Evolutionary conservation across 805 yeast genomes (phyloP), one percentile per base, ranked within the genome.

Genomic region (Nakazawaea ambrosiae): DNA sequence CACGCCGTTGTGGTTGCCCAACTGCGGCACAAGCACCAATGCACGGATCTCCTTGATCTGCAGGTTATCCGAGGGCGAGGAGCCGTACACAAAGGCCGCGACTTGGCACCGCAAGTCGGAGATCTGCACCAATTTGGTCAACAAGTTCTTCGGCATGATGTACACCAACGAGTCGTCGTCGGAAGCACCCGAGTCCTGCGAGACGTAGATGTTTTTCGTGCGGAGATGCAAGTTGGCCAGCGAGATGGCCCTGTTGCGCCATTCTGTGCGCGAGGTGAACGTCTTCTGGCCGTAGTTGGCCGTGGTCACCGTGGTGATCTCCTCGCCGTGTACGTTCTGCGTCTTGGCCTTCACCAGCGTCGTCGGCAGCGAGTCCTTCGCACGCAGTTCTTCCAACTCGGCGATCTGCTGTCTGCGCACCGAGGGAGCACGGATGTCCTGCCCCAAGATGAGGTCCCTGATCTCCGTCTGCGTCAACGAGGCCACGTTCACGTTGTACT

Each of bases 251-350:
- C 94, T 63, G 37, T 70, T 70, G 48, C 97, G 70, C 99, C 99
- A 92, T 51, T 88, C 95, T 25, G 88, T 78, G 54, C 77, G 80
- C 1, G 96, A 85, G 32, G 80, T 68, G 54, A 92, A 92, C 12
- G 80, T 62, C 61, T 78, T 80, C 50, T 86, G 92, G 55, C 88
- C 98, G 53, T 84, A 89, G 45, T 77, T 77, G 14, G 89, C 78
- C 0, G 97, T 88, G 0, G 97, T 88, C 22, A 90, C 96, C 0
- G 96, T 90, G 29, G 84, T 81, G 50, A 92, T 90, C 49, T 89
- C 94, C 53, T 92, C 98, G 24, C 99, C 99, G 51, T 89, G 97
- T 2, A 85, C 95, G 53, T 87, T 92, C 19, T 79, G 78, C 0
- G 95, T 83, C 40, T 79, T 81, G 0, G 95, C 78, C 49, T 86